A percentile compares a stretch with the other conserved stretches of the same genome.
phyloP scores from a whole-genome alignment of 192 early-diverging fungal species.

The Backusella luteola region DNA sequence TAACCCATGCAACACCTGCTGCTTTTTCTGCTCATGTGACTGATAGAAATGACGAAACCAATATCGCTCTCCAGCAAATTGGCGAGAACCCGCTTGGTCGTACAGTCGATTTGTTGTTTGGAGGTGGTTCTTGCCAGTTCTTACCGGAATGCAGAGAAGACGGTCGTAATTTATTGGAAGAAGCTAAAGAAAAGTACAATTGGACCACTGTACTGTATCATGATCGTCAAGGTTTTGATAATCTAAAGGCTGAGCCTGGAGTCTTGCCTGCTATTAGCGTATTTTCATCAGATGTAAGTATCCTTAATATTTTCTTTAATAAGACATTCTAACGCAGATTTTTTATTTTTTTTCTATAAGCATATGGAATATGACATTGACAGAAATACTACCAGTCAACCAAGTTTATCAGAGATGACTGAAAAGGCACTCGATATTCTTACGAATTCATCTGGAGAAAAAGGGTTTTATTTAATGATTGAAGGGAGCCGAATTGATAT shows the following conservation, averaged over 20 bases:
- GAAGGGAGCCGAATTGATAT: conserved; percentile 96
- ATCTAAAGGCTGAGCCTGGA: conserved; percentile 26
- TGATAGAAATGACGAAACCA: conserved; percentile 75
- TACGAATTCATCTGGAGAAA: conserved; percentile 44
- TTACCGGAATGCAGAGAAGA: conserved; percentile 83
- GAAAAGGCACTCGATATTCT: conserved; percentile 78
- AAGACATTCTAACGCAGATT: neutral
- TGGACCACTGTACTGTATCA: conserved; percentile 57
- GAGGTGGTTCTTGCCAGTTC: conserved; percentile 91
- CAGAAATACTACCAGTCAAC: conserved; percentile 62
- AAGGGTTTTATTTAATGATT: conserved; percentile 96
- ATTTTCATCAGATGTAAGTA: conserved; percentile 65
- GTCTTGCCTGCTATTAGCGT: conserved; percentile 72
- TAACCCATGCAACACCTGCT: conserved; percentile 92
- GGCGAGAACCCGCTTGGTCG: conserved; percentile 86
- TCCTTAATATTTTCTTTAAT: neutral
- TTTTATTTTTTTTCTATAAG: conserved; percentile 18
- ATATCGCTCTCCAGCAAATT: conserved; percentile 89
- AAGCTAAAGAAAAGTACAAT: conserved; percentile 54
- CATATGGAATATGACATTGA: conserved; percentile 97
- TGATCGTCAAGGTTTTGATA: conserved; percentile 62
- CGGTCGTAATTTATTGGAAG: conserved; percentile 61
- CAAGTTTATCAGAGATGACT: conserved; percentile 84
- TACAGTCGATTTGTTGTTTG: conserved; percentile 85
- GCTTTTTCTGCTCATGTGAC: conserved; percentile 81